A percentile compares a stretch with the other conserved stretches of the same genome.
Conservation (phyloP, 2,329 filamentous ascomycete species). For the Dryadomyces quercus-mongolicae region DNA sequence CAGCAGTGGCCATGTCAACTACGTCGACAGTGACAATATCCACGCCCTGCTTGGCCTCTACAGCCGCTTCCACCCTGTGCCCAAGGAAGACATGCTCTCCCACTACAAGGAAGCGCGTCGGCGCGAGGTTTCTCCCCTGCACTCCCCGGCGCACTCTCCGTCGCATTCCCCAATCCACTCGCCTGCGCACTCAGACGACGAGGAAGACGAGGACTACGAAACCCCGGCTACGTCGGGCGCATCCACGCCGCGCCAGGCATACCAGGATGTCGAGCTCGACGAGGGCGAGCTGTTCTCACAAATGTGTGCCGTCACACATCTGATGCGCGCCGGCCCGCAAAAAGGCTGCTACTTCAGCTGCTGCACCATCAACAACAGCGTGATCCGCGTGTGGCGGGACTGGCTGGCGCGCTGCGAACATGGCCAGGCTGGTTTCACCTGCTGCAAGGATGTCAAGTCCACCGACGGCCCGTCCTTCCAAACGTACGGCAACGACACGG, state of each 20-base stretch:
- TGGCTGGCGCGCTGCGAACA: slow-evolving; percentile 42
- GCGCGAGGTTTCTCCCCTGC: neutral
- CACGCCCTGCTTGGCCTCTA: slow-evolving; percentile 46
- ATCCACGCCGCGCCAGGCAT: slow-evolving; percentile 22
- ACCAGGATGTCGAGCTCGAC: slow-evolving; percentile 53
- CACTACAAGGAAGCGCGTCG: neutral
- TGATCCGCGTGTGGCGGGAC: slow-evolving; percentile 58
- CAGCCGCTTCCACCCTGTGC: slow-evolving; percentile 56
- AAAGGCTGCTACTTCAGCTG: slow-evolving; percentile 51
- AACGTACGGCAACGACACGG: slow-evolving; percentile 10
- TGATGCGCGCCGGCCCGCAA: slow-evolving; percentile 53
- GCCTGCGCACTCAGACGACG: slow-evolving; percentile 7
- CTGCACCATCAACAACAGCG: slow-evolving; percentile 53
- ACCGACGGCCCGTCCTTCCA: slow-evolving; percentile 5
- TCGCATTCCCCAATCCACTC: neutral
- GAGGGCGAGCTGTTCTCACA: slow-evolving; percentile 63
- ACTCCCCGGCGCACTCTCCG: neutral
- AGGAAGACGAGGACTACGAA: neutral
- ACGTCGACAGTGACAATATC: slow-evolving; percentile 16
- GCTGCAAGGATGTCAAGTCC: neutral
- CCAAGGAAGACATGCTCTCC: slow-evolving; percentile 36
- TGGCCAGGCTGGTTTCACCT: neutral
- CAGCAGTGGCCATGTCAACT: neutral
- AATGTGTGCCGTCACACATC: slow-evolving; percentile 53
- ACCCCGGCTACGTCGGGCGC: neutral